Evolutionary conservation across 306 rosid genomes (phyloP).

Genomic region (apple (Malus domestica)): ASM211411v1 NC_041791.1:21801001-21801500

Average conservation of each 20-base stretch:
- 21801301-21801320: slow-evolving; percentile 1
- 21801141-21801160: not conserved
- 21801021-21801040: not conserved
- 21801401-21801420: slow-evolving; percentile 87
- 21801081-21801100: not conserved
- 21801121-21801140: not conserved
- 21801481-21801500: slow-evolving; percentile 87
- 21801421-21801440: slow-evolving; percentile 67
- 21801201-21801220: not conserved
- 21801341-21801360: slow-evolving; percentile 91
- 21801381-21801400: slow-evolving; percentile 81
- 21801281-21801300: not conserved
- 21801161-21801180: not conserved
- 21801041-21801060: not conserved
- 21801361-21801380: slow-evolving; percentile 95
- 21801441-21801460: slow-evolving; percentile 92
- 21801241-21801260: not conserved
- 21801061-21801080: not conserved
- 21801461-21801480: slow-evolving; percentile 86
- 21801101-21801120: not conserved
- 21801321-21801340: slow-evolving; percentile 25
- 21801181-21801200: not conserved
- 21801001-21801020: not conserved
- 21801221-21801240: not conserved
- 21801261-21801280: not conserved